Percentiles rank a stretch among this genome's conserved stretches.
Conservation (phyloP, 177 flowering plant genomes). For the Telopea speciosissima region DNA sequence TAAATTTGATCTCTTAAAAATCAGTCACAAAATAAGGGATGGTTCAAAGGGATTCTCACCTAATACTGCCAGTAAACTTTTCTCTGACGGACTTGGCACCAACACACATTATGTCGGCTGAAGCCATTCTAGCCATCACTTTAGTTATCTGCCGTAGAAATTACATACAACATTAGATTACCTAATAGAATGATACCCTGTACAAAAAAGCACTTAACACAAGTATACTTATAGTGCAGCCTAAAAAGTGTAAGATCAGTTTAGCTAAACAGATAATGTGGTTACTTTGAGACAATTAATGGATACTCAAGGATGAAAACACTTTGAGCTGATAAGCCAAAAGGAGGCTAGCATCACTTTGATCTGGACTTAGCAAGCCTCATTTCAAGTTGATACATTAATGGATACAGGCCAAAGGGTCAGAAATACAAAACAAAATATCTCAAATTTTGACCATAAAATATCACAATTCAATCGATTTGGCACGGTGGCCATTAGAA, state of each 20-base stretch:
- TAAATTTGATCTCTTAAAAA: too few species aligned
- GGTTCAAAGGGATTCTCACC: conserved; percentile 31
- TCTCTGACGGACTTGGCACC: conserved; percentile 77
- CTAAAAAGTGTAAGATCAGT: not conserved
- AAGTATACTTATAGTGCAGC: not conserved
- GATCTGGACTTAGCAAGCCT: not conserved
- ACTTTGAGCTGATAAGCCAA: not conserved
- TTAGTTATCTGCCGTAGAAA: conserved; percentile 59
- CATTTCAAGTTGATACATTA: too few species aligned
- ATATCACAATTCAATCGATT: too few species aligned
- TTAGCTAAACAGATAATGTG: not conserved
- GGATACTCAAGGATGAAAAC: not conserved
- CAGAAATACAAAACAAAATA: too few species aligned
- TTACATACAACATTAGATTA: not conserved
- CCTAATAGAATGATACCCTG: not conserved
- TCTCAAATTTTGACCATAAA: too few species aligned
- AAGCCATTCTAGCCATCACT: conserved; percentile 82
- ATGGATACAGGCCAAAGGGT: too few species aligned
- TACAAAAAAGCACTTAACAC: not conserved
- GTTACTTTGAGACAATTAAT: too few species aligned
- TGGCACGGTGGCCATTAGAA: too few species aligned
- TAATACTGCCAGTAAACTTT: conserved; percentile 79
- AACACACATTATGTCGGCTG: conserved; percentile 88
- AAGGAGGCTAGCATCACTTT: too few species aligned
- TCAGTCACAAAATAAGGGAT: not conserved